Base-by-base conservation (phyloP, 192 early-diverging fungal species). In the Linnemannia schmuckeri region DNA sequence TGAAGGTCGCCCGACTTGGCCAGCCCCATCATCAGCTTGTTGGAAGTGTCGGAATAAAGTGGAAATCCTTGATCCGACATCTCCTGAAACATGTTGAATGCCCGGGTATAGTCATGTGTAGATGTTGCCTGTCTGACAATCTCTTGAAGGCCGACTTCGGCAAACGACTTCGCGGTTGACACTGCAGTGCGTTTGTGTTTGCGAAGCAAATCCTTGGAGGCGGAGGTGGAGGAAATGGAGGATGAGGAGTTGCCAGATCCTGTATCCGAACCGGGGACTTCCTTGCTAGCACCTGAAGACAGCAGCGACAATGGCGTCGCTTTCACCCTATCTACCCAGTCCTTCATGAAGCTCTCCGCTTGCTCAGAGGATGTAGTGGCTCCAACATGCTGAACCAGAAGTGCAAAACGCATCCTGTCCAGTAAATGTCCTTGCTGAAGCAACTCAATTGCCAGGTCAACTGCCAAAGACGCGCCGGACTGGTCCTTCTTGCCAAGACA, bases 141-240 rank as follows among this genome's bases (percentile, higher is more conserved):
- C 49, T 84, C 82, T 17, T 79, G 77, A 12, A 84, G 77, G 12
- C 82, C 82, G 74, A 79, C 72, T 24, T 83, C 82, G 2, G 44
- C 72, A 27, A 83, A 61, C 22, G 66, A 72, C 13, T 46, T 30
- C 20, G 79, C 54, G 18, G 33, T 70, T 30, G 79, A 68, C 37
- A 57, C 80, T 27, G 55, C 54, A 35, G 27, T 41, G 1, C 18
- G 66, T 41, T 76, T 76, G 6, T 37, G 41, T 12, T 70, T 82
- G 38, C 73, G 70, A 2, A 71, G 70, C 24, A 40, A 1, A 52
- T 66, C 75, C 55, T 47, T 82, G 49, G 73, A 30, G 8, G 61
- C 13, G 2, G 61, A 27, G 12, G 27, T 15, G 24, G 12, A 3
- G 24, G 12, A 57, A 52, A 18, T 66, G 72, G 40, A 17, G n/a